Evolutionary conservation across 2,329 filamentous ascomycete species (phyloP), one percentile per base, ranked within the genome.

Genomic region (Neofusicoccum sp.): DNA sequence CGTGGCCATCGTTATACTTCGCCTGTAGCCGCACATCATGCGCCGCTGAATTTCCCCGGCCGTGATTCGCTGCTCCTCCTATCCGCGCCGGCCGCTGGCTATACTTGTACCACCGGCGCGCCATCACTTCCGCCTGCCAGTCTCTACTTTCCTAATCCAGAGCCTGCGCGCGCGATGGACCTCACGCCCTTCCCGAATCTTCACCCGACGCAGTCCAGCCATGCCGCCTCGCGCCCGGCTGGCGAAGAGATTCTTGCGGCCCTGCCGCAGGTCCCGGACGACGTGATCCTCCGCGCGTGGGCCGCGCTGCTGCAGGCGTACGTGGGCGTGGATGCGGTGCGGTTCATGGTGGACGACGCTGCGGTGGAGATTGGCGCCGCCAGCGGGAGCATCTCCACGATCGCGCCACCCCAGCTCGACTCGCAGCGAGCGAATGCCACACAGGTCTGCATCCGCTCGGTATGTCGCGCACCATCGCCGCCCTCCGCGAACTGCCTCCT

Each of bases 281-380:
- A 65, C 34, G 53, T 30, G 26, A 20, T 67, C 6, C 14, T 63
- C 38, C 33, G 58, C 30, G 51, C 63, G 12, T 67, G 63, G 63
- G 65, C 64, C 14, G 28, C 40, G 6, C 31, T 67, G 31, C 44
- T 67, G 43, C 48, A 31, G 5, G 53, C 56, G 3, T 67, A 67
- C 49, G 61, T 60, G 11, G 61, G 61, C 24, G 36, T 54, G 7
- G 64, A 67, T 28, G 58, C 43, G 1, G 20, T 64, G 43, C 30
- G 61, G 8, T 66, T 66, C 40, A 28, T 49, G 28, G 51, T 60
- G 11, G 60, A 65, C 31, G 63, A 61, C 14, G 36, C 31, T 33
- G 47, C 38, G 9, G 59, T 61, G 8, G 49, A 48, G 43, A 43
- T 64, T 41, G 45, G 58, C 45, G 48, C 57, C 40, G 43, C 33